phyloP scores from a whole-genome alignment of 139 green algal species.

The Tetradesmus lagerheimii region DNA sequence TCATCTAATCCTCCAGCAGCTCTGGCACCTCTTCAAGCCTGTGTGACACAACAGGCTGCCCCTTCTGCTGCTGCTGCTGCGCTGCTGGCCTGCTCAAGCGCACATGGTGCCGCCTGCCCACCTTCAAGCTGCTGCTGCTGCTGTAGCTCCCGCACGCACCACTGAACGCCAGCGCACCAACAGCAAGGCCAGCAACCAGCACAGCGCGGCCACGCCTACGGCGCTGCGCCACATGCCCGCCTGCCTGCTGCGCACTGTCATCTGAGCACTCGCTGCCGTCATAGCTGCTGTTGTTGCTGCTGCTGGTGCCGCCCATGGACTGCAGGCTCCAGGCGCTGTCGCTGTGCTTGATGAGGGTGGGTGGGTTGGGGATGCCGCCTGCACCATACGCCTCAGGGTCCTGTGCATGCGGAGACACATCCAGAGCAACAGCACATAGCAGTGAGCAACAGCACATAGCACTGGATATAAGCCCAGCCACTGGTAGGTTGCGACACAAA shows the following conservation, averaged over 20 bases:
- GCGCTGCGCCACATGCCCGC: constrained; percentile 14
- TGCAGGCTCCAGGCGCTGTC: constrained; percentile 17
- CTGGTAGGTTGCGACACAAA: no score
- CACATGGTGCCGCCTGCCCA: background rate
- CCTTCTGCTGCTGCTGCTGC: constrained; percentile 4
- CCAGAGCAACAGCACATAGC: background rate
- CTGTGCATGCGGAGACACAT: background rate
- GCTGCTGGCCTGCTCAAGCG: background rate
- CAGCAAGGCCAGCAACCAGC: constrained; percentile 55
- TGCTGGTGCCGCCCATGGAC: constrained; percentile 8
- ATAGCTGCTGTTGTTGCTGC: constrained; percentile 31
- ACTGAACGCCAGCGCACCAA: constrained; percentile 16
- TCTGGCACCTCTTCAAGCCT: constrained; percentile 33
- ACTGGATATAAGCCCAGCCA: no score
- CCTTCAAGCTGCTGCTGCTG: background rate
- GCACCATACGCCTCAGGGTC: constrained; percentile 56
- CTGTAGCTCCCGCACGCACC: background rate
- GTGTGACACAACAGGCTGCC: constrained; percentile 33
- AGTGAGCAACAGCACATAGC: no score
- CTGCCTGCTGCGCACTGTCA: constrained; percentile 13
- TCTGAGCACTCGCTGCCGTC: constrained; percentile 3
- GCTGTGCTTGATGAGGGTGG: background rate
- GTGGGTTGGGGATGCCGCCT: constrained; percentile 50
- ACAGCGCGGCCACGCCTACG: constrained; percentile 48
- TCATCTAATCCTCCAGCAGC: background rate